Percentiles rank a stretch among this genome's conserved stretches.
Evolutionary conservation across 2,329 filamentous ascomycete genomes (phyloP).

Genomic region (Ascochyta koolunga): DNA sequence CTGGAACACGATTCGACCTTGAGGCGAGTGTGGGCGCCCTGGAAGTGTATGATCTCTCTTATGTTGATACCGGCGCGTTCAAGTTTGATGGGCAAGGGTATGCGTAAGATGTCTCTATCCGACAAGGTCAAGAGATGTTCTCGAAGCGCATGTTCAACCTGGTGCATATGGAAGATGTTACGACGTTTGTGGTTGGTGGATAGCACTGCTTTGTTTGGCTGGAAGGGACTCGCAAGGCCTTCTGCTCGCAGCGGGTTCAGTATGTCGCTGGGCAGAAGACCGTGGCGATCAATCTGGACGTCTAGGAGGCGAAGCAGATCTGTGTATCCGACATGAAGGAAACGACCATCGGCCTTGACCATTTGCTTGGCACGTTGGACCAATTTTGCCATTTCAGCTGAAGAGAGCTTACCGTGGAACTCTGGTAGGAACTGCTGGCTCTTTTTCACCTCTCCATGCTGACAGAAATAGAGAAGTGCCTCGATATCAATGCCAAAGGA

Average conservation of each 20-base stretch:
- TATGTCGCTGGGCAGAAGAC: conserved; percentile 35
- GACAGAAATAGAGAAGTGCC: conserved; percentile 15
- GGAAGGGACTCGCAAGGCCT: conserved; percentile 24
- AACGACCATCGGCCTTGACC: conserved; percentile 20
- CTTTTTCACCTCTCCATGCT: conserved; percentile 6
- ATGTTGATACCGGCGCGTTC: conserved; percentile 6
- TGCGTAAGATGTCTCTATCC: conserved; percentile 9
- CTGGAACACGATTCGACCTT: conserved; percentile 22
- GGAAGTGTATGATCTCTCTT: conserved; percentile 1
- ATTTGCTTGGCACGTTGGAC: conserved; percentile 24
- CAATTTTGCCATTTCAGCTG: conserved; percentile 21
- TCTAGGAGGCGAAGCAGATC: conserved; percentile 24
- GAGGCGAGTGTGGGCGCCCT: conserved; percentile 21
- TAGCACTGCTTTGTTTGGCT: neutral
- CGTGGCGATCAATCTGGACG: conserved; percentile 17
- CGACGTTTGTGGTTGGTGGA: neutral
- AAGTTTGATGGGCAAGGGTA: conserved; percentile 9
- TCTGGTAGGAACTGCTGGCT: conserved; percentile 19
- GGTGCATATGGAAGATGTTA: conserved; percentile 18
- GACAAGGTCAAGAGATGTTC: conserved; percentile 18
- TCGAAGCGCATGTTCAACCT: conserved; percentile 24
- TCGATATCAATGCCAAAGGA: conserved; percentile 25
- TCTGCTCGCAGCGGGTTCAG: conserved; percentile 29
- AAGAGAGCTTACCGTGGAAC: conserved; percentile 31
- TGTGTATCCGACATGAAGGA: conserved; percentile 15